Evolutionary conservation across 2,329 filamentous ascomycete genomes (phyloP).

Genomic region (Fusarium setosum): DNA sequence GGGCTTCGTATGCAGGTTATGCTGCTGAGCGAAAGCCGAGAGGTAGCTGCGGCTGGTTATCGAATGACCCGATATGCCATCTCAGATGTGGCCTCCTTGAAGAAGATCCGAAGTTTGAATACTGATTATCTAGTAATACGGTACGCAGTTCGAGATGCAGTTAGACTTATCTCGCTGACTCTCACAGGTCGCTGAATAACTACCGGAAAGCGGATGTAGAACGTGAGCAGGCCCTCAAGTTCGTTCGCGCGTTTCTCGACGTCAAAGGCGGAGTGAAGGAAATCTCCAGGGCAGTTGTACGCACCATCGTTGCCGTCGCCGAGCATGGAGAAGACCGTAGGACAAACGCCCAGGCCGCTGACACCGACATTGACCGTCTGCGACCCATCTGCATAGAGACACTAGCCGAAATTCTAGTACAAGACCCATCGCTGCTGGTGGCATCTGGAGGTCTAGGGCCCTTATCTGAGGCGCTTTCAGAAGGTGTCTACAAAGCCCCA

Average conservation of each 20-base stretch:
- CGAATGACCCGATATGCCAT: slow-evolving; percentile 94
- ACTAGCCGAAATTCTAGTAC: slow-evolving; percentile 88
- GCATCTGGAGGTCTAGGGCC: slow-evolving; percentile 86
- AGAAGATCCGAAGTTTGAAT: slow-evolving; percentile 87
- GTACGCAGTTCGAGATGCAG: slow-evolving; percentile 31
- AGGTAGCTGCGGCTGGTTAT: slow-evolving; percentile 95
- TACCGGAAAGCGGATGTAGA: slow-evolving; percentile 98
- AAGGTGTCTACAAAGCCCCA: slow-evolving; percentile 91
- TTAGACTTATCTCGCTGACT: slow-evolving; percentile 18
- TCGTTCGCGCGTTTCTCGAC: slow-evolving; percentile 93
- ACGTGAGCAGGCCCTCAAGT: slow-evolving; percentile 95
- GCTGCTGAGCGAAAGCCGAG: slow-evolving; percentile 93
- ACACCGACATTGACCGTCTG: slow-evolving; percentile 85
- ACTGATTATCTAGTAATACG: slow-evolving; percentile 91
- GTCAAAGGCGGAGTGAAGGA: slow-evolving; percentile 93
- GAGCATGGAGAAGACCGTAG: slow-evolving; percentile 89
- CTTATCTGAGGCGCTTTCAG: slow-evolving; percentile 90
- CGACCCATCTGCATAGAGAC: slow-evolving; percentile 94
- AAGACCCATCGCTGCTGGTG: slow-evolving; percentile 83
- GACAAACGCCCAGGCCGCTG: slow-evolving; percentile 73
- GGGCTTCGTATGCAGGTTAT: slow-evolving; percentile 94
- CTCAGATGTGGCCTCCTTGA: slow-evolving; percentile 88
- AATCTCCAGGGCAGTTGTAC: slow-evolving; percentile 85
- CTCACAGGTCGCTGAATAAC: slow-evolving; percentile 81
- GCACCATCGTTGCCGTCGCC: slow-evolving; percentile 90